Conservation (phyloP, 257 asterid species). For the Solanum okadae region DNA sequence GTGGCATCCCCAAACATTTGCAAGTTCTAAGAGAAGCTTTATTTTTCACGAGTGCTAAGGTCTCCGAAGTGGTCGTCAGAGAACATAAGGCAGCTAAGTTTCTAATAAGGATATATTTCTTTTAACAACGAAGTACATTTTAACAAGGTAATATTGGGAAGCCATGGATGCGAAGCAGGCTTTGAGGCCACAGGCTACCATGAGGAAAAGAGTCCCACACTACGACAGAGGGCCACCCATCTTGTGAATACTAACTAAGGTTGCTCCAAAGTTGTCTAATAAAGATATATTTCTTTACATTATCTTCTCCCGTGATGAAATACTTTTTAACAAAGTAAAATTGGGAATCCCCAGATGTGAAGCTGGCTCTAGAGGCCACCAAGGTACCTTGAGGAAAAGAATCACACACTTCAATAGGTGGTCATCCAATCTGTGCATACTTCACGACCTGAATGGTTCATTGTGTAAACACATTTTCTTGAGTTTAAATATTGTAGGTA, state of each 20-base stretch:
- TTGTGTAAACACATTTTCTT: background rate
- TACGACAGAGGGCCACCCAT: background rate
- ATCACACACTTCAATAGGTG: background rate
- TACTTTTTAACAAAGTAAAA: background rate
- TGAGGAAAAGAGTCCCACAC: background rate
- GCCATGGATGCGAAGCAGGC: background rate
- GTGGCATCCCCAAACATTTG: background rate
- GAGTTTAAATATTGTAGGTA: background rate
- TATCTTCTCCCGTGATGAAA: background rate
- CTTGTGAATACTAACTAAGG: background rate
- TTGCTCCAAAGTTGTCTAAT: background rate
- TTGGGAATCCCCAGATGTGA: background rate
- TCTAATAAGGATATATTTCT: background rate
- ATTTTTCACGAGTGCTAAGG: background rate
- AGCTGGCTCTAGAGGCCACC: background rate
- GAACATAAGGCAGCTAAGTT: background rate
- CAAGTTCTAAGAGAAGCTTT: background rate
- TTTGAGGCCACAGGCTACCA: background rate
- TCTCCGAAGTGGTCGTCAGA: background rate
- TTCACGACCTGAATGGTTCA: background rate
- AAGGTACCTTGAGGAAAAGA: background rate
- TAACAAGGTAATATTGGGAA: background rate
- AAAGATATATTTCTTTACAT: background rate
- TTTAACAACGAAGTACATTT: background rate
- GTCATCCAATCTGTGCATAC: background rate